Percentiles rank a stretch among this genome's conserved stretches.
Conservation (phyloP, 352 stramenopile genomes). For the Phytopythium aichiense region DNA sequence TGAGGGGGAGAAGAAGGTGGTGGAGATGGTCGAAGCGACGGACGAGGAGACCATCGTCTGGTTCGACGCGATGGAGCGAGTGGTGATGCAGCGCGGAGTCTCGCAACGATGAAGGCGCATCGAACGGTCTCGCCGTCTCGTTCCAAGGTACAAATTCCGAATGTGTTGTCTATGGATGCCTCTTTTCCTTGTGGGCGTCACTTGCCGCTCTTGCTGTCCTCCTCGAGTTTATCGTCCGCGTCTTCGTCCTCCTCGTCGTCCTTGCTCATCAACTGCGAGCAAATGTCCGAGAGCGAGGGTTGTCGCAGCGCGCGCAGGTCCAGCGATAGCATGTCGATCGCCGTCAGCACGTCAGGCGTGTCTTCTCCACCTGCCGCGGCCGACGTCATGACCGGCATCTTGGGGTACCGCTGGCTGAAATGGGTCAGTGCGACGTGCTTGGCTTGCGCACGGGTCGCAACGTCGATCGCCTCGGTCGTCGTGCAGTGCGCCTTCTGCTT, state of each 20-base stretch:
- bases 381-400: slow-evolving; percentile 48
- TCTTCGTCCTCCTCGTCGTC: slow-evolving; percentile 31
- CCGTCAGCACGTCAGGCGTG: slow-evolving; percentile 47
- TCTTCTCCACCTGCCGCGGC: slow-evolving; percentile 8
- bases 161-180: neutral
- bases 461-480: slow-evolving; percentile 87
- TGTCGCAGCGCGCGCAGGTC: slow-evolving; percentile 60
- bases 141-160: no score
- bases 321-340: slow-evolving; percentile 76
- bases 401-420: slow-evolving; percentile 90
- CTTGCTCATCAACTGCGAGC: slow-evolving; percentile 46
- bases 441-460: slow-evolving; percentile 73
- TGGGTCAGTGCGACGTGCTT: slow-evolving; percentile 94
- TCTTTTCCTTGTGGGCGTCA: neutral
- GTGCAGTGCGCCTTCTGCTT: slow-evolving; percentile 95
- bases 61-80: neutral
- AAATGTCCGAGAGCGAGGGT: slow-evolving; percentile 59
- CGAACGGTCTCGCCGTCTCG: no score
- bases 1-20: neutral
- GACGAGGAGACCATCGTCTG: neutral
- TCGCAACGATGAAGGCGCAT: no score
- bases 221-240: slow-evolving; percentile 2
- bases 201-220: neutral
- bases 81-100: neutral
- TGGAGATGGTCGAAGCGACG: neutral